phyloP scores from a whole-genome alignment of 108 stramenopile genomes.

The Nitzschia putrida region DNA sequence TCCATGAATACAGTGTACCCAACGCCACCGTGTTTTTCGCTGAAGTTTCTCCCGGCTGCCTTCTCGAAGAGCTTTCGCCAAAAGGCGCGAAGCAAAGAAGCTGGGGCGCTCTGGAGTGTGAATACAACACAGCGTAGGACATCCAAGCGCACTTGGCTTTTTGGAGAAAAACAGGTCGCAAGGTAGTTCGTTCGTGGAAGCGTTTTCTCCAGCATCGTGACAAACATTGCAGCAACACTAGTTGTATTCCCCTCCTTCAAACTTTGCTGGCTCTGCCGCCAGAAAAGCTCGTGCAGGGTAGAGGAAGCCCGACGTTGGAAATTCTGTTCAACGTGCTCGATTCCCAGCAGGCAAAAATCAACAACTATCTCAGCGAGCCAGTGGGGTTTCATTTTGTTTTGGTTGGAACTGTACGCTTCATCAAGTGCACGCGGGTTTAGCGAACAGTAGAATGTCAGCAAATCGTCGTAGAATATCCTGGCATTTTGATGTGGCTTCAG shows the following conservation, averaged over 20 bases:
- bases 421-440: slow-evolving; percentile 51
- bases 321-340: slow-evolving; percentile 75
- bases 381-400: slow-evolving; percentile 61
- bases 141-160: slow-evolving; percentile 78
- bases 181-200: slow-evolving; percentile 63
- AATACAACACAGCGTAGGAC: slow-evolving; percentile 76
- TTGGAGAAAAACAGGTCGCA: slow-evolving; percentile 64
- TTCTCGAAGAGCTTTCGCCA: slow-evolving; percentile 74
- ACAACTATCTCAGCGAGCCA: slow-evolving; percentile 80
- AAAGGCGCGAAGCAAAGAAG: slow-evolving; percentile 70
- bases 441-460: slow-evolving; percentile 49
- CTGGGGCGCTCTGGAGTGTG: slow-evolving; percentile 78
- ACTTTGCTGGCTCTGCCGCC: slow-evolving; percentile 65
- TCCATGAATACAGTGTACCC: slow-evolving; percentile 23
- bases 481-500: slow-evolving; percentile 37
- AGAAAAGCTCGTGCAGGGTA: slow-evolving; percentile 80
- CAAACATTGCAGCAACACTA: slow-evolving; percentile 69
- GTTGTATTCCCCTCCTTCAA: slow-evolving; percentile 59
- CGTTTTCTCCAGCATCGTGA: slow-evolving; percentile 73
- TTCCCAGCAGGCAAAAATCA: slow-evolving; percentile 79
- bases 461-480: slow-evolving; percentile 54
- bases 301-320: slow-evolving; percentile 82
- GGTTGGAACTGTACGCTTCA: slow-evolving; percentile 25
- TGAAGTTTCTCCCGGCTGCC: slow-evolving; percentile 57
- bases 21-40: slow-evolving; percentile 62